These are phyloP conservation scores for Metschnikowia reukaufii DNA, from an alignment of 805 yeast genomes.

Conservation along the genomic window DNA sequence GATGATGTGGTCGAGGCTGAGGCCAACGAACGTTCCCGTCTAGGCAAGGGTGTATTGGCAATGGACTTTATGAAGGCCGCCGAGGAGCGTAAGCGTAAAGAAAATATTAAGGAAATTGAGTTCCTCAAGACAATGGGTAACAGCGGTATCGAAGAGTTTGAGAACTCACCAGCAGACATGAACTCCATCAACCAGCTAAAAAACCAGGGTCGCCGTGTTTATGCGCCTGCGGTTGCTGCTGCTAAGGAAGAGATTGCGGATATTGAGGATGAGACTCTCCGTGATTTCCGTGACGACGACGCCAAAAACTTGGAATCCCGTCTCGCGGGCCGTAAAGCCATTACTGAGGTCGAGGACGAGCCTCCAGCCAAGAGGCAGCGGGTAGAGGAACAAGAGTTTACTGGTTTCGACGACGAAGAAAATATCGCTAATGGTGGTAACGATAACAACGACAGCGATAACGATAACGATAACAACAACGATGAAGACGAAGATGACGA, in stretches of 20 bases:
- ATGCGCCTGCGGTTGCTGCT: constrained; percentile 61
- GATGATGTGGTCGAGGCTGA: constrained; percentile 39
- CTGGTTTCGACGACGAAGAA: constrained; percentile 15
- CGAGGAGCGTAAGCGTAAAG: constrained; percentile 62
- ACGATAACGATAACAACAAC: not conserved
- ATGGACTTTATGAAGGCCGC: constrained; percentile 97
- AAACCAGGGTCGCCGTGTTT: constrained; percentile 79
- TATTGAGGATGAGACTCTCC: constrained; percentile 24
- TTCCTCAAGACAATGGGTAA: constrained; percentile 47
- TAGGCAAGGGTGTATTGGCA: constrained; percentile 87
- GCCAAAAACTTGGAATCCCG: constrained; percentile 45
- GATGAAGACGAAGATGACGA: constrained; percentile 18
- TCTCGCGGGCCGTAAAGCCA: constrained; percentile 13
- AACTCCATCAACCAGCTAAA: constrained; percentile 49
- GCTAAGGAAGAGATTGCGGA: constrained; percentile 33
- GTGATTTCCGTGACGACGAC: constrained; percentile 53
- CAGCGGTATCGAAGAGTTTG: constrained; percentile 42
- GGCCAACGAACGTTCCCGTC: constrained; percentile 32
- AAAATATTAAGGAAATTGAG: constrained; percentile 54
- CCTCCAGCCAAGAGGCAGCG: constrained; percentile 14
- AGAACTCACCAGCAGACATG: constrained; percentile 33
- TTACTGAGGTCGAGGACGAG: constrained; percentile 2
- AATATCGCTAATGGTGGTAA: constrained; percentile 10
- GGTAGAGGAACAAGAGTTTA: constrained; percentile 14
- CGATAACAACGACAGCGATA: constrained; percentile 1